A percentile compares a stretch with the other conserved stretches of the same genome.
These are phyloP conservation scores for Trichoderma endophyticum DNA, from an alignment of 2,329 filamentous ascomycete species.

Conservation along the genomic window DNA sequence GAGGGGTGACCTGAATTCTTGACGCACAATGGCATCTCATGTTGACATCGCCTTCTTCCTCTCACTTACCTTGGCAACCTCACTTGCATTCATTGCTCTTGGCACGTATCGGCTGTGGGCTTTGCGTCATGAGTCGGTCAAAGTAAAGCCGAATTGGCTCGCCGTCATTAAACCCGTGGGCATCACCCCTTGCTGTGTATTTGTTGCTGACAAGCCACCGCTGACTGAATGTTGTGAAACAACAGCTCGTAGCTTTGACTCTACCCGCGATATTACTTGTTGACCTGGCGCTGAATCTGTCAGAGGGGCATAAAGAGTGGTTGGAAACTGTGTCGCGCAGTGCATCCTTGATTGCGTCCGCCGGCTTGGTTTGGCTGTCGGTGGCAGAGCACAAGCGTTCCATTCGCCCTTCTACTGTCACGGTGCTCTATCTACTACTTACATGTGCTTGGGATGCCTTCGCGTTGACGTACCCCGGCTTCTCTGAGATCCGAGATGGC, in stretches of 20 bases:
- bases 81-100: neutral
- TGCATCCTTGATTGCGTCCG: neutral
- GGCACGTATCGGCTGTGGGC: neutral
- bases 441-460: neutral
- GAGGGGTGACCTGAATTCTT: neutral
- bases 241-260: neutral
- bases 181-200: neutral
- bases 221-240: neutral
- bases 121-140: neutral
- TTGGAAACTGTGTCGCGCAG: neutral
- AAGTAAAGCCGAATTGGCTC: constrained; percentile 8
- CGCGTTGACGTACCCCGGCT: neutral
- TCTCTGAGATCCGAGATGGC: neutral
- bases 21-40: neutral
- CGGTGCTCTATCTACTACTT: constrained; percentile 8
- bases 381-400: constrained; percentile 11
- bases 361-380: neutral
- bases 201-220: neutral
- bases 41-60: neutral
- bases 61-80: neutral
- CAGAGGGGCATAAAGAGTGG: neutral
- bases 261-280: neutral
- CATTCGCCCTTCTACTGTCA: constrained; percentile 1
- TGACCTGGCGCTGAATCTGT: neutral
- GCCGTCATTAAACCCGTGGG: constrained; percentile 1